Percentiles rank a stretch among this genome's conserved stretches.
phyloP scores from a whole-genome alignment of 75 land plant species.

The Selaginella moellendorffii region DNA sequence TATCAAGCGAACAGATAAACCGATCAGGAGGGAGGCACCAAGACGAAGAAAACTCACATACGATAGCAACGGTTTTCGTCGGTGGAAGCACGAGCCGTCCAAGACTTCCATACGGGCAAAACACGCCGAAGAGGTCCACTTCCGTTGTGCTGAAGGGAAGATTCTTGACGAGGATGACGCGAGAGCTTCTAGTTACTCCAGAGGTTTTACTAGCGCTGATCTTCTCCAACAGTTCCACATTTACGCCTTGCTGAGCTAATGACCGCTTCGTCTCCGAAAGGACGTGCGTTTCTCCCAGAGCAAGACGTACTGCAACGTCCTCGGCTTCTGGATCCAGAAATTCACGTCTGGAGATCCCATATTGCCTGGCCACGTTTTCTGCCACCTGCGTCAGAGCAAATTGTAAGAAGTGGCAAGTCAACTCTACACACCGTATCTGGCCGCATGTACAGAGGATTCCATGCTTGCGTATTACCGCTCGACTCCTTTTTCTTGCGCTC shows the following conservation, averaged over 20 bases:
- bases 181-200: slow-evolving; percentile 59
- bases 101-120: slow-evolving; percentile 77
- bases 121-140: slow-evolving; percentile 60
- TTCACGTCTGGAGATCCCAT: slow-evolving; percentile 74
- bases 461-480: slow-evolving; percentile 72
- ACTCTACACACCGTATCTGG: slow-evolving; percentile 85
- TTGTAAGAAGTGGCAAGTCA: not conserved
- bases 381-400: slow-evolving; percentile 41
- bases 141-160: slow-evolving; percentile 72
- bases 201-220: slow-evolving; percentile 46
- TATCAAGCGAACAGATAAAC: not conserved
- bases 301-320: slow-evolving; percentile 88
- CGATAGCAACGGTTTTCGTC: slow-evolving; percentile 81
- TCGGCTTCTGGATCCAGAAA: slow-evolving; percentile 70
- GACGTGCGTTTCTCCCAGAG: slow-evolving; percentile 88
- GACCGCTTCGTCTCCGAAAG: slow-evolving; percentile 81
- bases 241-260: slow-evolving; percentile 62
- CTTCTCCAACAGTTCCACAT: slow-evolving; percentile 56
- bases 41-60: slow-evolving; percentile 16
- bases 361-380: slow-evolving; percentile 77
- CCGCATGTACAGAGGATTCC: slow-evolving; percentile 92
- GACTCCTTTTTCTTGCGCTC: slow-evolving; percentile 73
- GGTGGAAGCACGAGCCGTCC: slow-evolving; percentile 86
- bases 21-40: not conserved
- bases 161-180: slow-evolving; percentile 77